These are phyloP conservation scores for Nematodospora anomalae DNA, from an alignment of 1,139 yeast species.

Conservation along the genomic window DNA sequence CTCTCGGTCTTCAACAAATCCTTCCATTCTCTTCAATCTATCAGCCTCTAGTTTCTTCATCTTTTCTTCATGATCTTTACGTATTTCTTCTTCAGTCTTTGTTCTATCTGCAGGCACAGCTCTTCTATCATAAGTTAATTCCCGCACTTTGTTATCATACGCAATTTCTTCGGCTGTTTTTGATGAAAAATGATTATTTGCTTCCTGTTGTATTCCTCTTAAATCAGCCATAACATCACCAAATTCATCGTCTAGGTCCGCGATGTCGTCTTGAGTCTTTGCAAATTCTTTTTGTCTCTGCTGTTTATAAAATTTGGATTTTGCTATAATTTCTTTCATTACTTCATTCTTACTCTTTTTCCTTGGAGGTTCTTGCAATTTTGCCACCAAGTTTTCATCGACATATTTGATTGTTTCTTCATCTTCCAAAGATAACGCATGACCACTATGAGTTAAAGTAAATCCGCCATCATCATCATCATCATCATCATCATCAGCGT, in stretches of 20 bases:
- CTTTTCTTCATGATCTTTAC: conserved; percentile 65
- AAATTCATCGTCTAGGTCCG: conserved; percentile 76
- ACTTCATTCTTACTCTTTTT: conserved; percentile 92
- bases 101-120: conserved; percentile 97
- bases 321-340: conserved; percentile 95
- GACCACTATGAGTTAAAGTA: conserved; percentile 77
- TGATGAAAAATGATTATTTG: conserved; percentile 23
- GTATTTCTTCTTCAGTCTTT: conserved; percentile 84
- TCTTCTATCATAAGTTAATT: conserved; percentile 78
- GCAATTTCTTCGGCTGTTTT: conserved; percentile 51
- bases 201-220: conserved; percentile 40
- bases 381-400: conserved; percentile 35
- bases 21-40: conserved; percentile 83
- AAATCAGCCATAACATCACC: conserved; percentile 61
- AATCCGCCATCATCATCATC: conserved; percentile 43
- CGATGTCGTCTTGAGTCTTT: conserved; percentile 67
- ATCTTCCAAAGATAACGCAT: conserved; percentile 54
- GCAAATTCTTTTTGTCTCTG: conserved; percentile 83
- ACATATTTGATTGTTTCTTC: conserved; percentile 36
- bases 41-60: conserved; percentile 72
- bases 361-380: conserved; percentile 40
- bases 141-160: conserved; percentile 78
- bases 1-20: conserved; percentile 47
- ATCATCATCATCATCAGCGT: conserved; percentile 42
- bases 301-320: conserved; percentile 84